Evolutionary conservation across 2,329 filamentous ascomycete species (phyloP).

Genomic region (Cadophora gregata): DNA sequence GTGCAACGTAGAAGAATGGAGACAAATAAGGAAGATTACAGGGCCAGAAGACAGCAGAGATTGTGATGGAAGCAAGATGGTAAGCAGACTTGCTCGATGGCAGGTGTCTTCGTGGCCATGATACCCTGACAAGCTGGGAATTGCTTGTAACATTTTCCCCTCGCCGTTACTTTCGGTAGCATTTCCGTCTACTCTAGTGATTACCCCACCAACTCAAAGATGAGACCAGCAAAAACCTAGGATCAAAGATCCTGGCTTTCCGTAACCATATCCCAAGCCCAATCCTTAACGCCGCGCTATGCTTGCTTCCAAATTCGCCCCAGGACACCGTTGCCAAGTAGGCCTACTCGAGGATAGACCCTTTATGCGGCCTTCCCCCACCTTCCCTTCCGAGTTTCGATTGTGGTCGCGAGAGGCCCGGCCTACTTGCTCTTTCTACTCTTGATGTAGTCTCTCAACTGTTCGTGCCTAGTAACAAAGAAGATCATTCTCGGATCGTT

Average conservation of each 20-base stretch:
- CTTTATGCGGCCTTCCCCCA: not conserved
- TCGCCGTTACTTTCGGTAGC: not conserved
- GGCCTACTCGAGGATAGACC: not conserved
- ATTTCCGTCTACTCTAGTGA: too few relatives aligned
- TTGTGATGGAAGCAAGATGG: not conserved
- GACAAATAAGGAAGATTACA: not conserved
- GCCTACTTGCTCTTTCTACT: conserved; percentile 59
- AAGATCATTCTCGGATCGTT: conserved; percentile 82
- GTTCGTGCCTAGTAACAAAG: conserved; percentile 90
- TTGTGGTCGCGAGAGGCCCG: not conserved
- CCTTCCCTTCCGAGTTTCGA: not conserved
- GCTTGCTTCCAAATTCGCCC: conserved; percentile 17
- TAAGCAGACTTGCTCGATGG: not conserved
- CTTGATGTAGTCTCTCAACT: conserved; percentile 81
- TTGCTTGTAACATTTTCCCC: not conserved
- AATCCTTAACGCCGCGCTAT: conserved; percentile 36
- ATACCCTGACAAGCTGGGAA: not conserved
- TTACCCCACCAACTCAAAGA: not conserved
- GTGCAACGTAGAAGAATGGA: not conserved
- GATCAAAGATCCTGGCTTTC: not conserved
- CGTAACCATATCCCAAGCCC: not conserved
- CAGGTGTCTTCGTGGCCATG: not conserved
- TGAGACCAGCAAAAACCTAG: not conserved
- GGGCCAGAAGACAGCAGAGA: not conserved
- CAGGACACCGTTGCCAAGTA: not conserved